These are phyloP conservation scores for Lathyrus aphaca DNA, from an alignment of 306 rosid species.

Conservation along the genomic window DNA sequence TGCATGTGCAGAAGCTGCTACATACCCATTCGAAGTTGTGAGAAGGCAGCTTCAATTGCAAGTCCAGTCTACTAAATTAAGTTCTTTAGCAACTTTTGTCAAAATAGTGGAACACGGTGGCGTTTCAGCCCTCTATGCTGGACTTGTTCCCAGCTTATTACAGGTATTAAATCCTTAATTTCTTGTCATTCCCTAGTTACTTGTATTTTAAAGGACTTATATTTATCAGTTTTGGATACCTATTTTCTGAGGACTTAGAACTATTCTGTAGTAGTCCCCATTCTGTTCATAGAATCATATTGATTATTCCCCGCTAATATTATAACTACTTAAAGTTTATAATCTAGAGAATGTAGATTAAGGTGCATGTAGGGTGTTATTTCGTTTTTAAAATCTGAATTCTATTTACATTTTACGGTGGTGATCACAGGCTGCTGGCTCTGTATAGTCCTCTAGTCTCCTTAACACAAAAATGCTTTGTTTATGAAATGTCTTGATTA, in stretches of 20 bases:
- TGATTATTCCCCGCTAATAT: neutral
- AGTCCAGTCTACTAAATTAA: conserved; percentile 74
- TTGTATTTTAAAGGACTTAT: conserved; percentile 14
- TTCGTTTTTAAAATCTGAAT: conserved; percentile 28
- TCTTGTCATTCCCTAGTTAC: conserved; percentile 23
- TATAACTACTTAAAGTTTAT: neutral
- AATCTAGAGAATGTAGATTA: conserved; percentile 9
- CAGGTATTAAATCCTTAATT: conserved; percentile 60
- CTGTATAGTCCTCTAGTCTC: conserved; percentile 11
- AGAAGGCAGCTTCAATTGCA: conserved; percentile 93
- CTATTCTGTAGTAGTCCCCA: neutral
- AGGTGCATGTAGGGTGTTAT: neutral
- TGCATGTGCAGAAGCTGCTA: conserved; percentile 95
- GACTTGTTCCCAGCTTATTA: conserved; percentile 93
- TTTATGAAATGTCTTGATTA: conserved; percentile 20
- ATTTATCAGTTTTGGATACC: conserved; percentile 7
- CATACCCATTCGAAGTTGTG: conserved; percentile 95
- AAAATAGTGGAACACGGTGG: conserved; percentile 88
- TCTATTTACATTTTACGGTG: conserved; percentile 19
- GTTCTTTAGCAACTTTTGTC: conserved; percentile 73
- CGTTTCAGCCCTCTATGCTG: conserved; percentile 85
- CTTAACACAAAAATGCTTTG: conserved; percentile 14
- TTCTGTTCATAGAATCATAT: conserved; percentile 23
- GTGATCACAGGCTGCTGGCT: conserved; percentile 30
- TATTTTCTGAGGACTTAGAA: neutral